Conservation (phyloP, 2,329 filamentous ascomycete genomes). For the Elsinoe batatas region DNA sequence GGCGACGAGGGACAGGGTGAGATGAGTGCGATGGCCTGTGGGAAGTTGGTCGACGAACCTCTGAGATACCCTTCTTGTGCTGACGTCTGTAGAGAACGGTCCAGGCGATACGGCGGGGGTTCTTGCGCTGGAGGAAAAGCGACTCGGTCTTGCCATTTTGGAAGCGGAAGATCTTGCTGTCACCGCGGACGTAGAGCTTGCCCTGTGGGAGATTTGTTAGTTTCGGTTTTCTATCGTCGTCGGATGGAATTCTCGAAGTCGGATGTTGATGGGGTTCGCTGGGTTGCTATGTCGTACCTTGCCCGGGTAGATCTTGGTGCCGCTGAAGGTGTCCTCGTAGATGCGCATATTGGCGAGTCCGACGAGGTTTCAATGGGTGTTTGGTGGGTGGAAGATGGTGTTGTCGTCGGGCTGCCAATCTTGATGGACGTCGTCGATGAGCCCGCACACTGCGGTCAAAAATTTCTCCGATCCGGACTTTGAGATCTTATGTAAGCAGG, state of each 20-base stretch:
- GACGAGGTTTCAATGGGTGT: constrained; percentile 15
- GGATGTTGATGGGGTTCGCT: background rate
- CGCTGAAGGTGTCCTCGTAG: constrained; percentile 71
- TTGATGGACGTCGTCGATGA: constrained; percentile 11
- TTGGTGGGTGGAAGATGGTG: background rate
- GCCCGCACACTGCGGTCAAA: constrained; percentile 11
- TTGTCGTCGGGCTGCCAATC: constrained; percentile 9
- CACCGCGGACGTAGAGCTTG: constrained; percentile 98
- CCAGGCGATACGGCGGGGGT: constrained; percentile 98
- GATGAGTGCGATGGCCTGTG: background rate
- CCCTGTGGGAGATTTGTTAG: constrained; percentile 50
- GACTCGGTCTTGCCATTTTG: constrained; percentile 99
- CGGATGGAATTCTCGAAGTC: constrained; percentile 7
- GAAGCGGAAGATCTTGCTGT: constrained; percentile 99
- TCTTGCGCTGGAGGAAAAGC: constrained; percentile 99
- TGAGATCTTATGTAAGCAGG: constrained; percentile 1
- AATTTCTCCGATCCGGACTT: constrained; percentile 8
- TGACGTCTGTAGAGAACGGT: constrained; percentile 96
- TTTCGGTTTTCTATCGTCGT: constrained; percentile 8
- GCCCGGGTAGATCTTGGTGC: constrained; percentile 69
- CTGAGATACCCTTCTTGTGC: constrained; percentile 99
- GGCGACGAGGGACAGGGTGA: background rate
- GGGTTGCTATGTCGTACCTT: constrained; percentile 48
- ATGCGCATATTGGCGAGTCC: constrained; percentile 56
- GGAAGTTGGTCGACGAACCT: constrained; percentile 56